Base-by-base conservation (phyloP, 2,329 filamentous ascomycete species). In the Epichloe glyceriae region DNA sequence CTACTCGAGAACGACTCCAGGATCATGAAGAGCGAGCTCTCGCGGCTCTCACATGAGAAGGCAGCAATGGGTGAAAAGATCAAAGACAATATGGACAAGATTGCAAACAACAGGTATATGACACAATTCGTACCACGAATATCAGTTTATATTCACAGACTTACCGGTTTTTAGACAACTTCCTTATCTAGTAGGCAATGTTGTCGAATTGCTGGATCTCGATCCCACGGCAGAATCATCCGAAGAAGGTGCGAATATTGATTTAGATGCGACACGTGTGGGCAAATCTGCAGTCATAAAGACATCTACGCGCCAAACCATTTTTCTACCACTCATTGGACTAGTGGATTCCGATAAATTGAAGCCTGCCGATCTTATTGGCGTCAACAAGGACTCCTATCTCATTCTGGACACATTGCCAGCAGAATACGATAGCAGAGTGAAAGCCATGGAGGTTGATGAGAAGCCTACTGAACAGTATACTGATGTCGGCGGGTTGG, bases 391-490 rank as follows among this genome's bases (percentile, higher is more conserved):
- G 73, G 94, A 98, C 64, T 97, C 91, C 52, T 98, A 98, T 67
- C 82, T 98, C 37, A 88, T 98, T 57, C 79, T 98, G 52, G 94
- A 98, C 66, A 98, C 93, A 22, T 76, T 98, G 58, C 93, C 93
- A 1, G 93, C 93, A 45, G 94, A 98, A 69, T 98, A 98, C 65
- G 93, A 98, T 66, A 97, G 91, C 72, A 83, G 93, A 68, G 93
- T 98, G 58, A 98, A 98, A 75, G 94, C 94, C 37, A 98, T 98
- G 93, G 94, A 98, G 74, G 93, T 98, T 7, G 93, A 98, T 63
- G 94, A 98, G 78, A 98, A 98, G 77, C 94, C 93, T 10, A 97
- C 90, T 39, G 93, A 98, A 71, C 95, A 97, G 72, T 98, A 98
- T 73, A 93, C 85, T 50, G 93, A 98, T 72, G 94, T 98, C 14